phyloP scores from a whole-genome alignment of 257 asterid genomes.

The Capsicum rhomboideum region DNA sequence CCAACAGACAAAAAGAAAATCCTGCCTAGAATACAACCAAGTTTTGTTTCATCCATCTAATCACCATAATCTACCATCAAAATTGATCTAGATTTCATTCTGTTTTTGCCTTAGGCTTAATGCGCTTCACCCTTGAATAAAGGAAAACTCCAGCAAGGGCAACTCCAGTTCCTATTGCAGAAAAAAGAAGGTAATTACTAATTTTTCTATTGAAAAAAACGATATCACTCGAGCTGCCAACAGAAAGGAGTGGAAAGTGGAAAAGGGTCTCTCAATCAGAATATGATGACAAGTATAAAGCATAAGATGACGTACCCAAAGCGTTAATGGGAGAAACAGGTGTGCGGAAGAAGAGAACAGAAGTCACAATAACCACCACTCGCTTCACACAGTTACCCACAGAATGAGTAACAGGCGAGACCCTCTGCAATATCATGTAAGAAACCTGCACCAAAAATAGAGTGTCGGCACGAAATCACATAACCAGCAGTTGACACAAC shows the following conservation, averaged over 20 bases:
- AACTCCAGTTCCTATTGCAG: slow-evolving; percentile 51
- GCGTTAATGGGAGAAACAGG: slow-evolving; percentile 69
- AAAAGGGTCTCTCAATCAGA: neutral
- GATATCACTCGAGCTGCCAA: neutral
- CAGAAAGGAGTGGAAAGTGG: neutral
- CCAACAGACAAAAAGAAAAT: neutral
- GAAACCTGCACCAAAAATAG: slow-evolving; percentile 53
- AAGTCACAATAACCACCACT: slow-evolving; percentile 80
- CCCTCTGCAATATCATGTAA: slow-evolving; percentile 88
- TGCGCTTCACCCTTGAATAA: slow-evolving; percentile 74
- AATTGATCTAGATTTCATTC: slow-evolving; percentile 27
- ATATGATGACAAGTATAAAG: neutral
- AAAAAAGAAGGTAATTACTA: neutral
- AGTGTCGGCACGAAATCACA: slow-evolving; percentile 7
- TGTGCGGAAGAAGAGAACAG: slow-evolving; percentile 83
- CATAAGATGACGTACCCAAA: slow-evolving; percentile 39
- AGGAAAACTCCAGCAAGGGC: slow-evolving; percentile 92
- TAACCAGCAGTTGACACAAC: neutral
- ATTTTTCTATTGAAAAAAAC: neutral
- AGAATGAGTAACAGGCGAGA: slow-evolving; percentile 92
- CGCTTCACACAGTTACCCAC: slow-evolving; percentile 92
- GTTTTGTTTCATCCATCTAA: slow-evolving; percentile 11
- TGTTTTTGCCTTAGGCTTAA: slow-evolving; percentile 58
- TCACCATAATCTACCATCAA: slow-evolving; percentile 21
- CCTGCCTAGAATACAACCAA: neutral